phyloP scores from a whole-genome alignment of 177 flowering plant species.

The Vitis hybrid region DNA sequence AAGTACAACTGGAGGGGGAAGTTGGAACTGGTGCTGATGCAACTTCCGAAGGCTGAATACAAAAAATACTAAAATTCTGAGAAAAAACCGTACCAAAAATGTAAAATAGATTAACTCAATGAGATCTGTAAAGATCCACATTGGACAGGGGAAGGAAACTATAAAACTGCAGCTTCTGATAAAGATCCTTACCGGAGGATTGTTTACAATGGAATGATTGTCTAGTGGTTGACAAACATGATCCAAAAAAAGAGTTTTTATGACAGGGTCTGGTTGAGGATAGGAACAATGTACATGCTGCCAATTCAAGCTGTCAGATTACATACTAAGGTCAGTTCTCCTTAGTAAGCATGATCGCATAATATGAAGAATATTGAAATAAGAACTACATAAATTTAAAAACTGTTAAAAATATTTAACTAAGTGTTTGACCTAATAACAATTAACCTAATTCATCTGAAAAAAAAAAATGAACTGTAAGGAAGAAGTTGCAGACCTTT shows the following conservation, averaged over 20 bases:
- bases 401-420: not conserved
- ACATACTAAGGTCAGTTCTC: slow-evolving; percentile 4
- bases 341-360: no score
- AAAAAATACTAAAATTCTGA: not conserved
- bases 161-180: slow-evolving; percentile 6
- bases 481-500: slow-evolving; percentile 20
- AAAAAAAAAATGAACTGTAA: not conserved
- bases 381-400: no score
- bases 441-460: not conserved
- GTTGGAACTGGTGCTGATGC: slow-evolving; percentile 5
- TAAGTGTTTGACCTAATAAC: not conserved
- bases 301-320: slow-evolving; percentile 41
- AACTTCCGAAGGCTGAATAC: slow-evolving; percentile 11
- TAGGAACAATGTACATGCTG: slow-evolving; percentile 34
- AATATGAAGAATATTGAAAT: no score
- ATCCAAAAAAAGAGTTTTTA: slow-evolving; percentile 28
- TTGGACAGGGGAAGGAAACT: no score
- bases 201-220: slow-evolving; percentile 1
- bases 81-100: no score
- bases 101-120: no score
- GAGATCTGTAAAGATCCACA: not conserved
- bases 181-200: slow-evolving; percentile 4
- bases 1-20: slow-evolving; percentile 7
- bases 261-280: slow-evolving; percentile 27
- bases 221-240: slow-evolving; percentile 20